Evolutionary conservation across 495 filamentous ascomycete species (phyloP), one percentile per base, ranked within the genome.

Genomic region (Aspergillus olivimuriae): DNA sequence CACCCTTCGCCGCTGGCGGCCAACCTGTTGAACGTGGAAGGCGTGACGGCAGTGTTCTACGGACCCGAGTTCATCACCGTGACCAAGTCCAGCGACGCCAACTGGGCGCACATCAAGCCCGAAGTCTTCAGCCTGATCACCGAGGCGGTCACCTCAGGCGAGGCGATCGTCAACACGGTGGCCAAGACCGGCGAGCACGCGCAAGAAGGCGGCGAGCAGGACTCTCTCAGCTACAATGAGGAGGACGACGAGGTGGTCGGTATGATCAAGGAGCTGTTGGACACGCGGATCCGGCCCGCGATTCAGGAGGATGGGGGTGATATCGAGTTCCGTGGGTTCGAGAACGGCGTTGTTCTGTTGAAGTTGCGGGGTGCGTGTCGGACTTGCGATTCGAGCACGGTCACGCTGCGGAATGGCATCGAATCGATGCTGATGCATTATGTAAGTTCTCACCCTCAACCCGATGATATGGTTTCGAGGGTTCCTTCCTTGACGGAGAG

Each of bases 211-310:
- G 72, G 59, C 7, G 73, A 78, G 51, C 60, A 63, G 22, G 86
- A 94, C 54, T 87, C 80, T 34, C 70, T 94, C 21, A 70, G 69
- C 32, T 94, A 84, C 57, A 77, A 89, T 50, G 87, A 91, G 54
- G 81, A 89, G 36, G 92, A 98, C 55, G 84, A 81, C 48, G 92
- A 98, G 63, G 88, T 95, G 8, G 81, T 97, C 20, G 81, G 86
- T 43, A 96, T 96, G 92, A 95, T 98, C 63, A 95, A 97, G 66
- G 92, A 98, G 68, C 67, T 98, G n/a, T 68, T 98, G 40, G 94
- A 98, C 66, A 98, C 94, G 16, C 70, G 92, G 39, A 94, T 98
- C 54, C 73, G 92, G 31, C 92, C 92, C 2, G 83, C 92, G 4
- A 98, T 98, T 44, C 91, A 95, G 64, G 91, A 98, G 58, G 92